Conservation (phyloP, 441 rosid species). For the Dalechampia spathulata region DNA sequence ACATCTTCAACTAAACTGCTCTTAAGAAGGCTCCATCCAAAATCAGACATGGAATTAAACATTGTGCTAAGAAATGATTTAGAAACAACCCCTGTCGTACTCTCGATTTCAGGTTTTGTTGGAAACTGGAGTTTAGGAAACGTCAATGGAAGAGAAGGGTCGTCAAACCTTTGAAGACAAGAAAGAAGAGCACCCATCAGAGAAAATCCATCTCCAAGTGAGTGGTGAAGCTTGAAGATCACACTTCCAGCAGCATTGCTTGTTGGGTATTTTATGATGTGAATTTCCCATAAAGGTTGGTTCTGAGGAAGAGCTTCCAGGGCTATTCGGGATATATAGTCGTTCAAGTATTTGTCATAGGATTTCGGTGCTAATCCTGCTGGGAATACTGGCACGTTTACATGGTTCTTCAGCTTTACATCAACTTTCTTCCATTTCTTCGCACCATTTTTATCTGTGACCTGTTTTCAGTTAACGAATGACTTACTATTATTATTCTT, state of each 20-base stretch:
- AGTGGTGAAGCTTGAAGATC: constrained; percentile 31
- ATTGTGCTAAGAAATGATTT: no score
- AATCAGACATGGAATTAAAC: no score
- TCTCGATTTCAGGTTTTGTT: no score
- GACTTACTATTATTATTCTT: no score
- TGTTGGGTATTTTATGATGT: constrained; percentile 36
- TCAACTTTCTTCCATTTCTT: constrained; percentile 35
- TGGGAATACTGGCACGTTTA: constrained; percentile 24
- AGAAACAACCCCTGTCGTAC: no score
- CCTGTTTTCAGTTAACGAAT: no score
- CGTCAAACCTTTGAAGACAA: constrained; percentile 26
- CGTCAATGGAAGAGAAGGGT: constrained; percentile 25
- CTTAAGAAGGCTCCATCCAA: constrained; percentile 10
- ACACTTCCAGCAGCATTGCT: constrained; percentile 29
- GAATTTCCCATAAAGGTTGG: constrained; percentile 44
- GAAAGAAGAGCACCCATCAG: constrained; percentile 33
- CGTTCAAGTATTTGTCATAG: constrained; percentile 24
- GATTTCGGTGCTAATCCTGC: constrained; percentile 21
- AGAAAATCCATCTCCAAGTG: constrained; percentile 34
- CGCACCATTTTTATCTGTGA: constrained; percentile 26
- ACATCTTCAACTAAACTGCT: constrained; percentile 32
- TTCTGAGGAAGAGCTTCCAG: constrained; percentile 25
- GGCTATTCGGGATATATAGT: constrained; percentile 27
- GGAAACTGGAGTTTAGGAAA: constrained; percentile 19
- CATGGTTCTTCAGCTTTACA: constrained; percentile 35